These are phyloP conservation scores for Schizothecium vesticola DNA, from an alignment of 495 filamentous ascomycete genomes.

Conservation along the genomic window DNA sequence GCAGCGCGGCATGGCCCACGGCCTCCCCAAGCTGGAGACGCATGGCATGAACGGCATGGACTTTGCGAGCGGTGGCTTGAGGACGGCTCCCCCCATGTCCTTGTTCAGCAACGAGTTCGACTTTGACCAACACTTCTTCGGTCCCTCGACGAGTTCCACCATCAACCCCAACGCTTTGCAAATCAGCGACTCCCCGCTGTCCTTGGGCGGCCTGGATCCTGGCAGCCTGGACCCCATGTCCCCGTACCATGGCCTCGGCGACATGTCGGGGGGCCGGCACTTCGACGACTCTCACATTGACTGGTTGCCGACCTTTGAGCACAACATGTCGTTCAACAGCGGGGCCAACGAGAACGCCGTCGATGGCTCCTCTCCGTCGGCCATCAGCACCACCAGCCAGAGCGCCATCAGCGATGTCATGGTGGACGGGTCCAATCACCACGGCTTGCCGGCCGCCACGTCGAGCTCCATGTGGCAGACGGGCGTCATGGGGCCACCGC, in stretches of 20 bases:
- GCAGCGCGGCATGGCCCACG: slow-evolving; percentile 57
- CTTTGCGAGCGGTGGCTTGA: slow-evolving; percentile 54
- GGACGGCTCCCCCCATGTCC: slow-evolving; percentile 72
- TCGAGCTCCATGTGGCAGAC: slow-evolving; percentile 62
- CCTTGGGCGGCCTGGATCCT: slow-evolving; percentile 41
- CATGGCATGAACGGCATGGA: slow-evolving; percentile 52
- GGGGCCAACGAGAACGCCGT: slow-evolving; percentile 66
- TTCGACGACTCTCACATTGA: slow-evolving; percentile 71
- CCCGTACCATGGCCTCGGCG: slow-evolving; percentile 63
- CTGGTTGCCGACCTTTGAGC: slow-evolving; percentile 82
- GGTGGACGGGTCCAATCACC: slow-evolving; percentile 73
- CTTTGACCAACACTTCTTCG: slow-evolving; percentile 69
- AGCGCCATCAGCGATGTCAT: slow-evolving; percentile 89
- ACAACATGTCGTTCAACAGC: slow-evolving; percentile 64
- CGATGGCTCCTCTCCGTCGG: slow-evolving; percentile 91
- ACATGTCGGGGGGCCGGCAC: slow-evolving; percentile 50
- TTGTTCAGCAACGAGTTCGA: slow-evolving; percentile 65
- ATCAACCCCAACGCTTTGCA: slow-evolving; percentile 96
- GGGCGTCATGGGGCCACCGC: slow-evolving; percentile 55
- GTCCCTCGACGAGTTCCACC: slow-evolving; percentile 54
- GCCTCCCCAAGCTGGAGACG: slow-evolving; percentile 80
- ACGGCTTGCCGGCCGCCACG: slow-evolving; percentile 33
- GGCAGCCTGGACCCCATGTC: slow-evolving; percentile 58
- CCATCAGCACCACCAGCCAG: slow-evolving; percentile 86
- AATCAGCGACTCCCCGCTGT: slow-evolving; percentile 76